These are phyloP conservation scores for Phyllachora maydis DNA, from an alignment of 2,329 filamentous ascomycete genomes.

Conservation along the genomic window DNA sequence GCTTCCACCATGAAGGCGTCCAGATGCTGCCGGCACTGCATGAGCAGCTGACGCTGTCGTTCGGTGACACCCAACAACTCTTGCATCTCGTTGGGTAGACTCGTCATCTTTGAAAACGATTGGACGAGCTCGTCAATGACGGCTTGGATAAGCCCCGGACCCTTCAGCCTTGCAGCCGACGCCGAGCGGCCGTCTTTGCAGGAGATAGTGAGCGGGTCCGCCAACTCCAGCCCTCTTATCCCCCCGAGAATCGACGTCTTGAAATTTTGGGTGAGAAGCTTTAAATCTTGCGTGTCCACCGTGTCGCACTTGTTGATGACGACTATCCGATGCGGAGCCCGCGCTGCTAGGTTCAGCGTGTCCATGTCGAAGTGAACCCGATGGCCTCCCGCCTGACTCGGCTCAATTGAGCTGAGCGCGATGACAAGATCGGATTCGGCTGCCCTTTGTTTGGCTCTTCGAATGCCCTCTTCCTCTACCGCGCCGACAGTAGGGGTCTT, in stretches of 20 bases:
- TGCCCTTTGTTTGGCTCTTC: slow-evolving; percentile 63
- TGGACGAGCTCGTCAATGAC: slow-evolving; percentile 48
- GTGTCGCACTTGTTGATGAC: slow-evolving; percentile 43
- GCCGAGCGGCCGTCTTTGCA: slow-evolving; percentile 41
- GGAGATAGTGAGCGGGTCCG: slow-evolving; percentile 41
- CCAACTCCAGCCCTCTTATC: slow-evolving; percentile 17
- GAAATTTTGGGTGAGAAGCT: slow-evolving; percentile 19
- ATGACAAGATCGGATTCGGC: slow-evolving; percentile 71
- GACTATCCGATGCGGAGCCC: slow-evolving; percentile 26
- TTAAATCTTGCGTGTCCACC: slow-evolving; percentile 14
- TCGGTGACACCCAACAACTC: slow-evolving; percentile 81
- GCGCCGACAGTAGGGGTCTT: slow-evolving; percentile 11
- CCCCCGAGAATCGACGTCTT: slow-evolving; percentile 6
- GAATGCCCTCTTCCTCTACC: slow-evolving; percentile 80
- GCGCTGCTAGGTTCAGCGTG: slow-evolving; percentile 29
- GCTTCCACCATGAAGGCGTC: slow-evolving; percentile 50
- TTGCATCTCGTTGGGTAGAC: slow-evolving; percentile 49
- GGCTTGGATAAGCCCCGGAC: slow-evolving; percentile 44
- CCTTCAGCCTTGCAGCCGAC: slow-evolving; percentile 9
- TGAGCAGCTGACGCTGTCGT: slow-evolving; percentile 66
- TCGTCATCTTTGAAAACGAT: slow-evolving; percentile 52
- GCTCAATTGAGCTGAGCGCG: slow-evolving; percentile 57
- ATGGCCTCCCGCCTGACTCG: slow-evolving; percentile 10
- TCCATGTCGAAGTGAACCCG: slow-evolving; percentile 31
- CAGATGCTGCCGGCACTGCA: slow-evolving; percentile 50